A percentile compares a stretch with the other conserved stretches of the same genome.
Evolutionary conservation across 768 basidiomycete species (phyloP).

Genomic region (Boletellus sp.): DNA sequence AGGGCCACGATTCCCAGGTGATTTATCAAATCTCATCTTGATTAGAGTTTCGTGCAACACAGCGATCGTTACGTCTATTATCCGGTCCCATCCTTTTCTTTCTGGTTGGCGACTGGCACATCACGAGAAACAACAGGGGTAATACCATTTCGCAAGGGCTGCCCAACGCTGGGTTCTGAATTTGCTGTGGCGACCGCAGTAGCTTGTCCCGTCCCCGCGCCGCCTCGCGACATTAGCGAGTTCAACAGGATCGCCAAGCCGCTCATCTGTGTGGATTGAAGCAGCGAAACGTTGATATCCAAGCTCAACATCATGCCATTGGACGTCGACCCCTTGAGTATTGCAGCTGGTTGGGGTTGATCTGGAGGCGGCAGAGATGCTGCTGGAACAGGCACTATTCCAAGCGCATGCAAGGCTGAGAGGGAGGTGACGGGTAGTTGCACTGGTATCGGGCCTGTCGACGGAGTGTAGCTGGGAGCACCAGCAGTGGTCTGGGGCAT

Average conservation of each 20-base stretch:
- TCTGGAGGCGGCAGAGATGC: slow-evolving; percentile 49
- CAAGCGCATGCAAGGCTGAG: slow-evolving; percentile 61
- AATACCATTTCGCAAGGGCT: slow-evolving; percentile 14
- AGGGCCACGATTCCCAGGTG: not conserved
- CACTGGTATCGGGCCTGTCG: slow-evolving; percentile 49
- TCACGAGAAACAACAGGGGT: slow-evolving; percentile 5
- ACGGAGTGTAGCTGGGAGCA: slow-evolving; percentile 28
- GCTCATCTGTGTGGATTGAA: slow-evolving; percentile 75
- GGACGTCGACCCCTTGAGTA: slow-evolving; percentile 65
- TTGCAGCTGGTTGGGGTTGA: slow-evolving; percentile 69
- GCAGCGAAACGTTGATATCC: slow-evolving; percentile 72
- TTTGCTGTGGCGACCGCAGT: slow-evolving; percentile 5
- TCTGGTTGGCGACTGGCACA: slow-evolving; percentile 11
- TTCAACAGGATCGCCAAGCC: slow-evolving; percentile 70
- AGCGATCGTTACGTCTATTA: slow-evolving; percentile 16
- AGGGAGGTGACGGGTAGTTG: slow-evolving; percentile 63
- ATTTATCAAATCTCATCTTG: slow-evolving; percentile 5
- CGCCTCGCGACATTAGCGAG: slow-evolving; percentile 55
- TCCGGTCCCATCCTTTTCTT: slow-evolving; percentile 20
- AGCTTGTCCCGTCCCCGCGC: slow-evolving; percentile 23
- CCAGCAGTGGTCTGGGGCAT: slow-evolving; percentile 35
- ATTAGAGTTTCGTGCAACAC: slow-evolving; percentile 10
- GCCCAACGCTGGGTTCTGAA: slow-evolving; percentile 10
- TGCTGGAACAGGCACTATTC: slow-evolving; percentile 67
- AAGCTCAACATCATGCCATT: slow-evolving; percentile 71